Evolutionary conservation across 75 land plant genomes (phyloP), one percentile per base, ranked within the genome.

Genomic region (Azolla pinnata): DNA sequence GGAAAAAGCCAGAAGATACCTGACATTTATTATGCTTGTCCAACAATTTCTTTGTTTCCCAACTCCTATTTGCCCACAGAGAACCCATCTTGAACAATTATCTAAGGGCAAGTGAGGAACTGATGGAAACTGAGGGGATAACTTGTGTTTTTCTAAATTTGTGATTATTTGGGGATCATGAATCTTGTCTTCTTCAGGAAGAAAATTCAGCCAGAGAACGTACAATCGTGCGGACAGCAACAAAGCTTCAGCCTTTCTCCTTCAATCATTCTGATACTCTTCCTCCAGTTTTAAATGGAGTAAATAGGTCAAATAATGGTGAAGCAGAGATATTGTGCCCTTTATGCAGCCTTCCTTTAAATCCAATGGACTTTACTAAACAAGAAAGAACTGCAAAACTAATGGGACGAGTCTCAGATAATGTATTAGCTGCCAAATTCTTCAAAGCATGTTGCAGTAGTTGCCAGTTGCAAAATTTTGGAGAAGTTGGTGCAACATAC

Each of bases 201-300:
- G 96, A 95, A 59, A 95, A 95, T 62, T 76, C 88, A 51, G 81
- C 99, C 45, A 73, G 99, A 34, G 97, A 86, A 28, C 70, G 75
- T 18, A 95, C 99, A 23, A 95, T 95, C 33, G 75, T 84, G 17
- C 75, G 96, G 57, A 95, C 99, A 29, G 90, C 90, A 48, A 86
- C 79, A 54, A 95, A 95, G 69, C 83, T 89, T 12, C 81, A 61
- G 45, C 81, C 99, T 3, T 95, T 95, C 61, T 44, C 58, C 50
- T 95, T 95, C 73, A 95, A 86, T 55, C 63, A 67, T 38, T 54
- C 76, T 51, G 53, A 74, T 30, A 77, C 75, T 40, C 54, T 21
- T 25, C 78, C 87, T 42, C 70, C 57, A 23, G 73, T 54, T 38
- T 70, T 61, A 33, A 55, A 53, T 5, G 74, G 67, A 35, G 1